Evolutionary conservation across 768 basidiomycete genomes (phyloP).

Genomic region (Gautieria morchelliformis): DNA sequence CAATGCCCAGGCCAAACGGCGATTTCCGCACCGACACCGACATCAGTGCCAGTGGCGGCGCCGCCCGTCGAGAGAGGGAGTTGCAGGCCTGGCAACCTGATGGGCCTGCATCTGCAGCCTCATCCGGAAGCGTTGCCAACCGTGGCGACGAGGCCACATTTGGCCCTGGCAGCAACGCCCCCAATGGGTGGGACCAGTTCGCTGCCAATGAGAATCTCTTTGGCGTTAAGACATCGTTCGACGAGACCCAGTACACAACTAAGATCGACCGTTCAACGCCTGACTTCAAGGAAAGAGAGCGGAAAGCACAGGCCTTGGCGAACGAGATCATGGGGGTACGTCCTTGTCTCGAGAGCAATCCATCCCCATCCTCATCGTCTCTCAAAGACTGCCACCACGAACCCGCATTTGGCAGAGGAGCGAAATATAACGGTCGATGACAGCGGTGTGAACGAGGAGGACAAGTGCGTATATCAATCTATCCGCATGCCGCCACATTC

Average conservation of each 20-base stretch:
- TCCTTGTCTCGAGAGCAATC: constrained; percentile 13
- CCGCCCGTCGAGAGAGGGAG: constrained; percentile 46
- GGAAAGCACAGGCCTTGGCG: constrained; percentile 79
- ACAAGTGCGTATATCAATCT: constrained; percentile 54
- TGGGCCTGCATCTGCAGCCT: constrained; percentile 8
- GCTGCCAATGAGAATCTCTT: constrained; percentile 87
- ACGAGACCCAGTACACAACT: constrained; percentile 93
- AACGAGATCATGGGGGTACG: constrained; percentile 84
- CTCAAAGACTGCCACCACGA: constrained; percentile 48
- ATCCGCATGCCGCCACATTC: background rate
- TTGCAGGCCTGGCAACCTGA: constrained; percentile 69
- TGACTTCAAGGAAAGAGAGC: constrained; percentile 84
- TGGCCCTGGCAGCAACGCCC: constrained; percentile 37
- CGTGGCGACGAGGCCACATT: constrained; percentile 64
- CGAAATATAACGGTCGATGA: constrained; percentile 57
- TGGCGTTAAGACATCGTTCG: constrained; percentile 83
- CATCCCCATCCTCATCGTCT: background rate
- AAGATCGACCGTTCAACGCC: constrained; percentile 76
- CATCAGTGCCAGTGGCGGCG: constrained; percentile 33
- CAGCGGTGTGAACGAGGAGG: constrained; percentile 82
- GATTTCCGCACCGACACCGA: constrained; percentile 78
- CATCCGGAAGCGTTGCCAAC: constrained; percentile 22
- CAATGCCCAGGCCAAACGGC: constrained; percentile 40
- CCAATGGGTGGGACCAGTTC: constrained; percentile 80
- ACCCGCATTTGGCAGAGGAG: constrained; percentile 88